These are phyloP conservation scores for Zasmidium cellare DNA, from an alignment of 2,329 filamentous ascomycete genomes.

Conservation along the genomic window DNA sequence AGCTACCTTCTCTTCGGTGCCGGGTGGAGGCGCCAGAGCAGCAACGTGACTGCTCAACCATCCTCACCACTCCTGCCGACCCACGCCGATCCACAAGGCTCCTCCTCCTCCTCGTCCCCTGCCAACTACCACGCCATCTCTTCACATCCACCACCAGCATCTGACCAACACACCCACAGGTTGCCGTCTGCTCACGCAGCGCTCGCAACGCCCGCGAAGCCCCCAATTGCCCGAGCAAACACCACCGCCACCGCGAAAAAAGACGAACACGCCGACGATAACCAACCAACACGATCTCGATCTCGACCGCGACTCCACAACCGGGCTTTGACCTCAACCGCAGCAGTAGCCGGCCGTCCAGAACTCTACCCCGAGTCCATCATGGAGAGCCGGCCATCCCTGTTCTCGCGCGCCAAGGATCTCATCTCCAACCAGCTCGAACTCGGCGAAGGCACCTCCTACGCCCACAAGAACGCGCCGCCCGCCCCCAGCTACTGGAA, in stretches of 20 bases:
- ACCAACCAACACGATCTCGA: background rate
- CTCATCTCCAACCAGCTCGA: slow-evolving; percentile 21
- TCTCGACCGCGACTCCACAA: background rate
- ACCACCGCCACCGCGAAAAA: slow-evolving; percentile 1
- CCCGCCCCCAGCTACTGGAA: slow-evolving; percentile 27
- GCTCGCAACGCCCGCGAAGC: slow-evolving; percentile 3
- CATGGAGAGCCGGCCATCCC: slow-evolving; percentile 9
- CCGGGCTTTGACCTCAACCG: slow-evolving; percentile 5
- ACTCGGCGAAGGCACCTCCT: slow-evolving; percentile 18
- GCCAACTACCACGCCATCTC: background rate
- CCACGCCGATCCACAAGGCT: background rate
- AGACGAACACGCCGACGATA: background rate
- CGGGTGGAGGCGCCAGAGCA: background rate
- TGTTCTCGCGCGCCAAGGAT: slow-evolving; percentile 25
- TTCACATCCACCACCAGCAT: slow-evolving; percentile 5
- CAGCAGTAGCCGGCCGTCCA: background rate
- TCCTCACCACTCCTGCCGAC: background rate
- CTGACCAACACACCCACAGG: slow-evolving; percentile 17
- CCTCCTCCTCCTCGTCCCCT: background rate
- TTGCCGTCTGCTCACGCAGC: slow-evolving; percentile 19
- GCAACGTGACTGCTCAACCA: background rate
- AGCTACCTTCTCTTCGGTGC: background rate
- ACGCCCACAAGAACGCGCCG: slow-evolving; percentile 23
- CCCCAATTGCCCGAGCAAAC: background rate
- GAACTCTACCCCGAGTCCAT: background rate